Evolutionary conservation across 805 yeast species (phyloP).

Genomic region (Candida sphagnicola): DNA sequence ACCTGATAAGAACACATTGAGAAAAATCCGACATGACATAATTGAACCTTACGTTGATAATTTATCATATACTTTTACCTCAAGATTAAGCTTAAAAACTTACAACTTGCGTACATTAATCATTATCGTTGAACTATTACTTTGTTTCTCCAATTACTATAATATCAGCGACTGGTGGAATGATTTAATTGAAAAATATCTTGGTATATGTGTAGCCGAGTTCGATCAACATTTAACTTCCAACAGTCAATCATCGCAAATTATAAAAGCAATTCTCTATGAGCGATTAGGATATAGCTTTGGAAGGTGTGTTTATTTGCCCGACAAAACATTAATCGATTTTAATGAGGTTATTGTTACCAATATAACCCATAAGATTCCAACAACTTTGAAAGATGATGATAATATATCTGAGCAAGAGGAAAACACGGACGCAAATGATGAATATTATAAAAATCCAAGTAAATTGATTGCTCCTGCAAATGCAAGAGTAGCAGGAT

Average conservation of each 20-base stretch:
- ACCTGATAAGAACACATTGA: conserved; percentile 38
- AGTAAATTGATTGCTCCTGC: conserved; percentile 30
- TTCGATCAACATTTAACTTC: conserved; percentile 39
- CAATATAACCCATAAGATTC: not conserved
- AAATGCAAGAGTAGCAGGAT: conserved; percentile 43
- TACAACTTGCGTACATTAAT: conserved; percentile 69
- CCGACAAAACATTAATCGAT: conserved; percentile 15
- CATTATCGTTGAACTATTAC: conserved; percentile 66
- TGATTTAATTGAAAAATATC: conserved; percentile 39
- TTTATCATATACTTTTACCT: conserved; percentile 67
- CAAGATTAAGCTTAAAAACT: conserved; percentile 64
- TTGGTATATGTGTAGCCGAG: conserved; percentile 45
- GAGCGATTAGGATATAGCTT: conserved; percentile 42
- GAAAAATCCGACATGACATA: conserved; percentile 49
- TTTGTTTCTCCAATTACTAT: conserved; percentile 41
- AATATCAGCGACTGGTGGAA: conserved; percentile 44
- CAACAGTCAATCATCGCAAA: conserved; percentile 39
- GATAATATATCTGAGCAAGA: conserved; percentile 5
- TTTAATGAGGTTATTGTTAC: not conserved
- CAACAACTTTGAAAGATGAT: conserved; percentile 6
- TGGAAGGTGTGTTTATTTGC: conserved; percentile 37
- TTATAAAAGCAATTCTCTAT: conserved; percentile 42
- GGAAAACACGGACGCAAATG: conserved; percentile 16
- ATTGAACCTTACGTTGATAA: conserved; percentile 65
- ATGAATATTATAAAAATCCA: conserved; percentile 31